Evolutionary conservation across 2,329 filamentous ascomycete genomes (phyloP).

Genomic region (Ceratocystis diversiconidia): DNA sequence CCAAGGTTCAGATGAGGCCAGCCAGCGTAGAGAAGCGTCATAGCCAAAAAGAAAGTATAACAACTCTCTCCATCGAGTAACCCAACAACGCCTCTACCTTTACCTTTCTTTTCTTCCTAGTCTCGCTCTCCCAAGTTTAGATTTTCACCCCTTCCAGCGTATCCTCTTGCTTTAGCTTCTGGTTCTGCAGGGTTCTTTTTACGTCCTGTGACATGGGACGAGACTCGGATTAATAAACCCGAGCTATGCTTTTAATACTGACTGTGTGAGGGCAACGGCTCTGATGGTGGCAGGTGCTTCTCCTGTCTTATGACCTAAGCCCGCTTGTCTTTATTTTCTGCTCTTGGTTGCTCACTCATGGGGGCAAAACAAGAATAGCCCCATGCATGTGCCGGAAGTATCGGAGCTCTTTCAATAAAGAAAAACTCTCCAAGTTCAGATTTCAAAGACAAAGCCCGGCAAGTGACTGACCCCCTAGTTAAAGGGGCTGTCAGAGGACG

Average conservation of each 20-base stretch:
- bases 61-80: too few relatives aligned
- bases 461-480: neutral
- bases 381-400: neutral
- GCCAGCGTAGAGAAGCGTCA: neutral
- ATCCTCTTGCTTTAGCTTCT: neutral
- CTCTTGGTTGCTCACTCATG: neutral
- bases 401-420: neutral
- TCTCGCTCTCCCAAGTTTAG: neutral
- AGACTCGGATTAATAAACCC: constrained; percentile 13
- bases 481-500: constrained; percentile 7
- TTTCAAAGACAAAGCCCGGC: neutral
- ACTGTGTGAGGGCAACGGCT: neutral
- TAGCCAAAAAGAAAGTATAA: neutral
- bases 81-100: neutral
- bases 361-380: neutral
- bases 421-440: neutral
- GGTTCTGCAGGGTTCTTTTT: neutral
- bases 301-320: neutral
- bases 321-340: neutral
- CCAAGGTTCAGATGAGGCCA: too few relatives aligned
- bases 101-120: neutral
- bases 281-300: neutral
- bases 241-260: constrained; percentile 2
- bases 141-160: neutral
- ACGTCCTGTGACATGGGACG: neutral